A percentile compares a stretch with the other conserved stretches of the same genome.
These are phyloP conservation scores for Aspergillus steynii DNA, from an alignment of 495 filamentous ascomycete genomes.

Conservation along the genomic window DNA sequence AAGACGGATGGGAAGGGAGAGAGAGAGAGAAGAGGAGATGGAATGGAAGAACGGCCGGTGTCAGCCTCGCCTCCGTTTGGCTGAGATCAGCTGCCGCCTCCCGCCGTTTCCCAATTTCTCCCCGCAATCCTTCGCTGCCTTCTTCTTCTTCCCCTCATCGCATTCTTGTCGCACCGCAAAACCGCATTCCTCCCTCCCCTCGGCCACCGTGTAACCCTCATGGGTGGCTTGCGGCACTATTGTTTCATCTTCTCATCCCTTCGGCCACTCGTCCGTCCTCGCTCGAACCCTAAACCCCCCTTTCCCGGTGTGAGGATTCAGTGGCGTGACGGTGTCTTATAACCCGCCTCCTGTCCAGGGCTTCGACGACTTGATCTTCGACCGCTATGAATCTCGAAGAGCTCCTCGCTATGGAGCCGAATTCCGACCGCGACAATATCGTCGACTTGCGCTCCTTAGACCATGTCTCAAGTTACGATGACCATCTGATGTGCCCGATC, in stretches of 20 bases:
- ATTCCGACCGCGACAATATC: slow-evolving; percentile 28
- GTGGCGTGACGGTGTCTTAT: background rate
- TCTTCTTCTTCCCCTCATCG: background rate
- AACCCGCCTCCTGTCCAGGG: background rate
- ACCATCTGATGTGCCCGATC: slow-evolving; percentile 80
- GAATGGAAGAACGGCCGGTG: background rate
- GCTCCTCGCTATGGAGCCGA: slow-evolving; percentile 36
- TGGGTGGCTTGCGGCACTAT: slow-evolving; percentile 23
- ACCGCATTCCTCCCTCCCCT: slow-evolving; percentile 1
- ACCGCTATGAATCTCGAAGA: slow-evolving; percentile 36
- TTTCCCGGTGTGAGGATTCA: slow-evolving; percentile 2
- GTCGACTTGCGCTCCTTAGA: slow-evolving; percentile 72
- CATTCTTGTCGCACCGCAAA: background rate
- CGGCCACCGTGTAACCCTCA: slow-evolving; percentile 24
- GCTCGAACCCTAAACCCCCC: slow-evolving; percentile 7
- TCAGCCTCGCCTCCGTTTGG: background rate
- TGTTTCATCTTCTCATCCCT: slow-evolving; percentile 23
- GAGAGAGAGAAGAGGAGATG: background rate
- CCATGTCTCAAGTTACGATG: slow-evolving; percentile 67
- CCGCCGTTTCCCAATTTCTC: background rate
- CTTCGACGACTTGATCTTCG: background rate
- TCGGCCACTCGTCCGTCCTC: slow-evolving; percentile 20
- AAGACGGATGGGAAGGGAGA: background rate
- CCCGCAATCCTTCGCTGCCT: slow-evolving; percentile 2
- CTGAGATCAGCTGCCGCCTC: slow-evolving; percentile 7